Percentiles rank a stretch among this genome's conserved stretches.
Evolutionary conservation across 73 alveolate species (phyloP).

Genomic region (Tetrahymena elliotti): DNA sequence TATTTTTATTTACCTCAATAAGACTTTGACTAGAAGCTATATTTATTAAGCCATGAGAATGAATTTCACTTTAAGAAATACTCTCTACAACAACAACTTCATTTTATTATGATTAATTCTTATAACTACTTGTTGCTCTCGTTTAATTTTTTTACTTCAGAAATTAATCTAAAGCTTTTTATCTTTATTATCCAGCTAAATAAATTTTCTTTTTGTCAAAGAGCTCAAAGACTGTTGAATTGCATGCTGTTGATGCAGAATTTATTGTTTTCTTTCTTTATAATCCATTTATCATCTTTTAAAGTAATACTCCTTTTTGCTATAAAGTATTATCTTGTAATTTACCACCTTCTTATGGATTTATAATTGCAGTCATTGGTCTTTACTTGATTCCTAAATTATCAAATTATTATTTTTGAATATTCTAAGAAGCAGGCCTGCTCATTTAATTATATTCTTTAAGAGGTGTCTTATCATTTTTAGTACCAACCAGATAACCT

Average conservation of each 20-base stretch:
- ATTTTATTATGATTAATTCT: not conserved
- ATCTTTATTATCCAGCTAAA: not conserved
- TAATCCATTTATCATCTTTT: not conserved
- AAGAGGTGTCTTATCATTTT: not conserved
- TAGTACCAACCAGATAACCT: not conserved
- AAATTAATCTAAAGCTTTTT: not conserved
- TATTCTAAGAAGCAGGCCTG: not conserved
- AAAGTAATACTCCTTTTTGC: not conserved
- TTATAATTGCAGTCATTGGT: not conserved
- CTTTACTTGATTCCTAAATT: not conserved
- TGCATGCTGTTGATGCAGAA: not conserved
- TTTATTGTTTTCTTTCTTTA: not conserved
- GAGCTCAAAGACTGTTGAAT: not conserved
- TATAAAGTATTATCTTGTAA: not conserved
- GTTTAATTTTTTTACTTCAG: not conserved
- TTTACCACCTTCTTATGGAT: not conserved
- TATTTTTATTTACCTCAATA: not conserved
- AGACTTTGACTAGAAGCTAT: not conserved
- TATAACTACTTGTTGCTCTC: not conserved
- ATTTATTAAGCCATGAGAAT: not conserved
- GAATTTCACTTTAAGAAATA: not conserved
- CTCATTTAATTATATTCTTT: not conserved
- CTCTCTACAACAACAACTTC: not conserved
- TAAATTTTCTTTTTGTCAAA: not conserved
- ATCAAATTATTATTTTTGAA: no score